Base-by-base conservation (phyloP, 192 early-diverging fungal species). In the Chytriomyces sp. region DNA sequence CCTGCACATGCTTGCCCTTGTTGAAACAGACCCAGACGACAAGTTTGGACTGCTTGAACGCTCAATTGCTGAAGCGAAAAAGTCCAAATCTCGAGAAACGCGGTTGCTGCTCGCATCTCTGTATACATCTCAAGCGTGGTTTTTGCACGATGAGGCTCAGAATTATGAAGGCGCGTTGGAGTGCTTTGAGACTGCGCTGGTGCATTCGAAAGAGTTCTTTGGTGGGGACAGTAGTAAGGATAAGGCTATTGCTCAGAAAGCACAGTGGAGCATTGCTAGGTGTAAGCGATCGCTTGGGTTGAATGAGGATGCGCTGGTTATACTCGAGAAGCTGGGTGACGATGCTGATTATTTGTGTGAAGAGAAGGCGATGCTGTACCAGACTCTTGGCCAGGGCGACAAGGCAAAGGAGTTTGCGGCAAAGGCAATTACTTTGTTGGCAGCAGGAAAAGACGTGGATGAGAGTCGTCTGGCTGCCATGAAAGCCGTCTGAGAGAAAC, bases 1-100 rank as follows among this genome's bases (percentile, higher is more conserved):
- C 3, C 16, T 71, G 18, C 69, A 71, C 8, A 71, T 71, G 69
- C 47, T 71, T 45, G 69, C 49, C n/a, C 50, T 71, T 59, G 69
- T 53, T 8, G 67, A 47, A 0, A 18, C 67, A 20, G 69, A 71
- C 10, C 47, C 28, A 13, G 49, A 50, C 57, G 49, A 20, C 20
- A 50, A 71, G 69, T 20, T 57, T 48, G 35, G 13, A 5, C 26
- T 20, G 7, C 23, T 13, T 16, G 57, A 45, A 26, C 20, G 45
- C 5, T 47, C 69, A 3, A 71, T 71, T 28, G 50, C 7, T 13
- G 16, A 57, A 10, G 13, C n/a, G n/a, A 48, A 50, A 50, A 71
- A 71, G 50, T 57, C 49, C 10, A 71, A 16, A 5, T 20, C 5
- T 59, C 49, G 49, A 35, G 50, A 50, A 59, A 59, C 69, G 26